phyloP scores from a whole-genome alignment of 768 basidiomycete genomes.

The Plicaturopsis crispa region DNA sequence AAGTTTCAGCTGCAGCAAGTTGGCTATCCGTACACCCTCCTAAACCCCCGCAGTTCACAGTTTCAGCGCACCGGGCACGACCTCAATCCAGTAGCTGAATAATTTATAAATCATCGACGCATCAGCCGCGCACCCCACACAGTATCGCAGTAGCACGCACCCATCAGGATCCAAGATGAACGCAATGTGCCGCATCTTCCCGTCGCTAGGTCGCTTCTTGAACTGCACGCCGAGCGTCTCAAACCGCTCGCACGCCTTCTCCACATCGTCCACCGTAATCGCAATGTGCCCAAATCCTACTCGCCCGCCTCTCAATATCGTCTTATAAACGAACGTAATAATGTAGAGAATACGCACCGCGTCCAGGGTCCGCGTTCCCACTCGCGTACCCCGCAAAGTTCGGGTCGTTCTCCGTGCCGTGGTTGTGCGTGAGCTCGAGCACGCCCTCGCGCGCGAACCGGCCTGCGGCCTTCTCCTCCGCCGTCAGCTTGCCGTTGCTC shows the following conservation, averaged over 20 bases:
- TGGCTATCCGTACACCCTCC: too few species aligned
- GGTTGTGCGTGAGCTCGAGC: conserved; percentile 84
- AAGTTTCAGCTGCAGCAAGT: too few species aligned
- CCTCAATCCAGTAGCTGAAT: conserved; percentile 53
- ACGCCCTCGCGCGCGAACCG: conserved; percentile 70
- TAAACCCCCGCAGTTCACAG: too few species aligned
- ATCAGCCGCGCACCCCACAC: neutral
- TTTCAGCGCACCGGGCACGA: conserved; percentile 30
- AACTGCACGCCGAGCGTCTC: conserved; percentile 75
- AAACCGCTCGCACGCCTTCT: conserved; percentile 77
- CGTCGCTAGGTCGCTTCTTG: conserved; percentile 82
- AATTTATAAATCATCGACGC: conserved; percentile 1
- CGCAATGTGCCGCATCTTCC: conserved; percentile 79
- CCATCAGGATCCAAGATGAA: conserved; percentile 85
- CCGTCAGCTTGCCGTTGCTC: conserved; percentile 30
- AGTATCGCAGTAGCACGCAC: conserved; percentile 23
- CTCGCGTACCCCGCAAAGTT: conserved; percentile 75
- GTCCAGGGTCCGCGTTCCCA: conserved; percentile 81
- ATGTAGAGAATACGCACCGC: too few species aligned
- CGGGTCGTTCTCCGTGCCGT: conserved; percentile 79
- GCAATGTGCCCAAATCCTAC: conserved; percentile 83
- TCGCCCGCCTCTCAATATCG: neutral
- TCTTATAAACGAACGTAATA: conserved; percentile 5
- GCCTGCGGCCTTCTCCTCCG: conserved; percentile 43
- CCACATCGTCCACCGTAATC: conserved; percentile 75